A percentile compares a stretch with the other conserved stretches of the same genome.
Conservation (phyloP, 73 alveolate genomes). For the Uronychia setigera region DNA sequence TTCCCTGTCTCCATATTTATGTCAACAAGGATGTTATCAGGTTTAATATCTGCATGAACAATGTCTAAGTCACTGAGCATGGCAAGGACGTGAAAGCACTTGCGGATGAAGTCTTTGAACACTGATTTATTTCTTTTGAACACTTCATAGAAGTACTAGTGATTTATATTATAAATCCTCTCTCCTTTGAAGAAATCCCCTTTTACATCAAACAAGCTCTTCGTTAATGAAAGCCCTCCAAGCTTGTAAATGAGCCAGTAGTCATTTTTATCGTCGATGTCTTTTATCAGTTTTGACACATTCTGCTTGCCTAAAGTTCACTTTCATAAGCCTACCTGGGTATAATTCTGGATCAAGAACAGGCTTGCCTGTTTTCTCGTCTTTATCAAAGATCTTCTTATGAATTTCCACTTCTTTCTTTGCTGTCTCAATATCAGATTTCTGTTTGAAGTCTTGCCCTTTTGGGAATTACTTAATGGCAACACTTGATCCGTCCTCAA, state of each 20-base stretch:
- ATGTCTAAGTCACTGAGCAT: slow-evolving; percentile 50
- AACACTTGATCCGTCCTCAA: slow-evolving; percentile 51
- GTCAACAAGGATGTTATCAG: slow-evolving; percentile 71
- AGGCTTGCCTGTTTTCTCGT: background rate
- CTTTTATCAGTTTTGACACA: slow-evolving; percentile 37
- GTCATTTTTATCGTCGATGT: slow-evolving; percentile 62
- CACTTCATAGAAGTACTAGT: slow-evolving; percentile 45
- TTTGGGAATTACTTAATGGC: slow-evolving; percentile 79
- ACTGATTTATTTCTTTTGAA: slow-evolving; percentile 27
- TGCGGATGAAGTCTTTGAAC: slow-evolving; percentile 49
- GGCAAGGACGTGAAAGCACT: slow-evolving; percentile 52
- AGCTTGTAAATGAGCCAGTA: slow-evolving; percentile 69
- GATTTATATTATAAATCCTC: slow-evolving; percentile 65
- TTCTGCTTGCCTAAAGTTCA: slow-evolving; percentile 42
- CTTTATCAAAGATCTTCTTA: slow-evolving; percentile 16
- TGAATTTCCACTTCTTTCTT: slow-evolving; percentile 18
- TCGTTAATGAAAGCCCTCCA: slow-evolving; percentile 71
- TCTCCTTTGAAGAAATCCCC: slow-evolving; percentile 84
- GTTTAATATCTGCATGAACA: slow-evolving; percentile 81
- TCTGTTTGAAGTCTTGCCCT: slow-evolving; percentile 20
- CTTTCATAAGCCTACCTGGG: slow-evolving; percentile 4
- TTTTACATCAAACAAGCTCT: slow-evolving; percentile 65
- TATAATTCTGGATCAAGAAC: slow-evolving; percentile 11
- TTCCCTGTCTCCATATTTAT: background rate
- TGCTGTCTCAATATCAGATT: slow-evolving; percentile 39